These are phyloP conservation scores for Andrographis paniculata DNA, from an alignment of 305 asterid genomes.

Conservation along the genomic window DNA sequence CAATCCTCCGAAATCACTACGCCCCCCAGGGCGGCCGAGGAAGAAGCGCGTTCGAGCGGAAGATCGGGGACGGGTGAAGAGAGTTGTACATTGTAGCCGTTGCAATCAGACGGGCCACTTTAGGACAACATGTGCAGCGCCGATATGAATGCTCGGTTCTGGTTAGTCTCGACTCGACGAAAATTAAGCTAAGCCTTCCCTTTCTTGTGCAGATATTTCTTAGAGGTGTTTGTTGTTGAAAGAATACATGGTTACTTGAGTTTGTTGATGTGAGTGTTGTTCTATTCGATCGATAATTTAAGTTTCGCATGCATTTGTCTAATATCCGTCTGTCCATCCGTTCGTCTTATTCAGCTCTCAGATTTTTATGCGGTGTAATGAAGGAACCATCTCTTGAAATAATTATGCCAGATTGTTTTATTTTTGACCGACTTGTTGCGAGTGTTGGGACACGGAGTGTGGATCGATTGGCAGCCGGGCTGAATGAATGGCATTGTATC, in stretches of 20 bases:
- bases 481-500: too few relatives aligned
- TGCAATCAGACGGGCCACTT: constrained; percentile 64
- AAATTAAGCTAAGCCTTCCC: constrained; percentile 10
- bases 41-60: constrained; percentile 89
- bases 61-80: constrained; percentile 78
- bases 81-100: constrained; percentile 65
- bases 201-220: constrained; percentile 30
- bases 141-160: constrained; percentile 37
- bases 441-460: too few relatives aligned
- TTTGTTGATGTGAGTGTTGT: constrained; percentile 18
- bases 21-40: constrained; percentile 84
- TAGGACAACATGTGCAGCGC: constrained; percentile 85
- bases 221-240: constrained; percentile 18
- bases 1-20: constrained; percentile 78
- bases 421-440: too few relatives aligned
- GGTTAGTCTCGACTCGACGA: constrained; percentile 18
- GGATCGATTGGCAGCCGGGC: too few relatives aligned
- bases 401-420: too few relatives aligned
- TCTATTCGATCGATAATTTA: neutral
- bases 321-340: too few relatives aligned
- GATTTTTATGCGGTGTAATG: constrained; percentile 14
- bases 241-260: constrained; percentile 17
- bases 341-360: constrained; percentile 4
- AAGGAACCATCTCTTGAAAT: neutral
- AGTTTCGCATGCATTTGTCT: too few relatives aligned